Base-by-base conservation (phyloP, 2,329 filamentous ascomycete genomes). In the Albifimbria verrucaria region DNA sequence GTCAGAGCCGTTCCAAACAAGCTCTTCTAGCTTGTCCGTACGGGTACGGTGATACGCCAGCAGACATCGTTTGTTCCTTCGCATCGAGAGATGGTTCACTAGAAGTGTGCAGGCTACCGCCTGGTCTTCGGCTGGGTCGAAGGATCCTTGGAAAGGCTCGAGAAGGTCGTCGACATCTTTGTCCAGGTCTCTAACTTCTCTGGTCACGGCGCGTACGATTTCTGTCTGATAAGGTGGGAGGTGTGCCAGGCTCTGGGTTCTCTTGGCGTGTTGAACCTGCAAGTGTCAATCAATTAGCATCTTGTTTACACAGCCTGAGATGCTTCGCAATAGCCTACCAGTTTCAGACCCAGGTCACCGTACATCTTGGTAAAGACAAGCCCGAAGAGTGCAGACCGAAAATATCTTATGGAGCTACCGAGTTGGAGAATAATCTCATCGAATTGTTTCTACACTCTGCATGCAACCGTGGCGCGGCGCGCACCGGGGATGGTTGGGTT, bases 261-360 rank as follows among this genome's bases (percentile, higher is more conserved):
- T 86, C 80, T 97, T 97, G 69, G 94, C 94, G 78, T 97, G 90
- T 77, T 93, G 89, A 62, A 95, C 92, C 90, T 96, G 60, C 21
- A 46, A 46, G 24, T 45, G 47, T 60, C 45, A 51, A 25, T 53
- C 49, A 45, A 32, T 55, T n/a, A n/a, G n/a, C n/a, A n/a, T n/a
- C n/a, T n/a, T n/a, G n/a, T n/a, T n/a, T n/a, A n/a, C n/a, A n/a
- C n/a, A n/a, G n/a, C 47, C 32, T 32, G 44, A 22, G 21, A 26
- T n/a, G 3, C 45, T n/a, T 24, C 44, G 44, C 24, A 20, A 18
- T 32, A 18, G 15, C 15, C 64, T 73, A 93, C 90, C 72, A 96
- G 76, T 73, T 96, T 96, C 69, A 91, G 89, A 49, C 89, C 90
- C 55, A 90, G 76, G 68, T 96, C 92, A 61, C 91, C 91, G 72